Evolutionary conservation across 2,329 filamentous ascomycete species (phyloP).

Genomic region (Stachybotrys echinatus): DNA sequence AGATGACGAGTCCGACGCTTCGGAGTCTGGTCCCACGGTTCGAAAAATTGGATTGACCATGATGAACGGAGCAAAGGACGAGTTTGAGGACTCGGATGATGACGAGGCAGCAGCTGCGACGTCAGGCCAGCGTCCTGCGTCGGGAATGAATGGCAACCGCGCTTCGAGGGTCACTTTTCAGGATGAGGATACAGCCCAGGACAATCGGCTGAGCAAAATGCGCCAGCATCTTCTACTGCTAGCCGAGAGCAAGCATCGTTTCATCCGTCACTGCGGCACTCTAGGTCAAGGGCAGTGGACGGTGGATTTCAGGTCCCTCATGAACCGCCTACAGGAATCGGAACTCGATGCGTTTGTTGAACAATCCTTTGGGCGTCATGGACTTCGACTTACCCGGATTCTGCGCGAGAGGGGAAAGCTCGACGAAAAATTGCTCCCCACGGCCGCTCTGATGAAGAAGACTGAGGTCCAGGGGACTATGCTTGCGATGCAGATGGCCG

Average conservation of each 20-base stretch:
- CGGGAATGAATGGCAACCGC: conserved; percentile 28
- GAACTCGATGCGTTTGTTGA: conserved; percentile 81
- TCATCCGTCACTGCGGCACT: conserved; percentile 62
- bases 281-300: conserved; percentile 70
- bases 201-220: conserved; percentile 52
- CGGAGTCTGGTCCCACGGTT: conserved; percentile 20
- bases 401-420: conserved; percentile 83
- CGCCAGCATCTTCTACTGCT: conserved; percentile 71
- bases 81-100: conserved; percentile 26
- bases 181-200: conserved; percentile 33
- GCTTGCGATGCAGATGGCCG: conserved; percentile 77
- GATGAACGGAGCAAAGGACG: conserved; percentile 16
- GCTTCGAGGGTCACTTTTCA: conserved; percentile 47
- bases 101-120: conserved; percentile 15
- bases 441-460: conserved; percentile 76
- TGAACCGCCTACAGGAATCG: conserved; percentile 63
- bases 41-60: conserved; percentile 15
- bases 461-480: conserved; percentile 81
- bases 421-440: conserved; percentile 86
- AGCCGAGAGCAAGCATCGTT: conserved; percentile 61
- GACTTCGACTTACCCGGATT: conserved; percentile 79
- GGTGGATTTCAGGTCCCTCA: conserved; percentile 72
- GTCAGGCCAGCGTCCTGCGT: conserved; percentile 13
- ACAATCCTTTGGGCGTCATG: conserved; percentile 68
- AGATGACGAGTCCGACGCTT: conserved; percentile 29